Evolutionary conservation across 2,329 filamentous ascomycete genomes (phyloP).

Genomic region (Phialophora expanda): DNA sequence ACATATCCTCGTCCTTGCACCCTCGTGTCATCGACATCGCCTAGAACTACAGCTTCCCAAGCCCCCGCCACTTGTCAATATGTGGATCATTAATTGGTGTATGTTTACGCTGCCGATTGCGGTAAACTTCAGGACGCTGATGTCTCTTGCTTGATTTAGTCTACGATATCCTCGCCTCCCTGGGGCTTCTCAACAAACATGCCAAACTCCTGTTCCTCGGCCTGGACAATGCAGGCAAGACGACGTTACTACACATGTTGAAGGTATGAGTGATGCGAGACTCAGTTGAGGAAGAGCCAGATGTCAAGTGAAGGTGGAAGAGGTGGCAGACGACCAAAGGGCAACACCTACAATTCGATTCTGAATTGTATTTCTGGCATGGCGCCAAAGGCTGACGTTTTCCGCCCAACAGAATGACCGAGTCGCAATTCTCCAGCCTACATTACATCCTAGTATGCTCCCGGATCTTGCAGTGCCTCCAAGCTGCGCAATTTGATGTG

Average conservation of each 20-base stretch:
- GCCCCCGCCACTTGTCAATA: constrained; percentile 46
- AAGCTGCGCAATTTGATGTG: neutral
- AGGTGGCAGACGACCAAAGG: neutral
- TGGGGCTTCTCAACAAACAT: constrained; percentile 93
- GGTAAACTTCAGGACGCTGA: constrained; percentile 13
- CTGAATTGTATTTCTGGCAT: neutral
- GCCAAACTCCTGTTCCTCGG: constrained; percentile 93
- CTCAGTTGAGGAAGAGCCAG: constrained; percentile 8
- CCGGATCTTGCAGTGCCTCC: constrained; percentile 1
- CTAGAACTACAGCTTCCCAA: neutral
- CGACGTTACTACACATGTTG: constrained; percentile 90
- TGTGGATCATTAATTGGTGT: constrained; percentile 99
- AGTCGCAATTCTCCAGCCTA: constrained; percentile 87
- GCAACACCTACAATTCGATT: constrained; percentile 2
- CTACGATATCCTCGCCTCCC: constrained; percentile 85
- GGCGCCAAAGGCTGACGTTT: neutral
- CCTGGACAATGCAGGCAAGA: constrained; percentile 94
- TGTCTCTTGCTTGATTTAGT: constrained; percentile 56
- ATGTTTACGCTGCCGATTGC: constrained; percentile 44
- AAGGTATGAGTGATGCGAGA: constrained; percentile 67
- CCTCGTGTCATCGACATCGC: neutral
- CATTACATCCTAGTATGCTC: constrained; percentile 82
- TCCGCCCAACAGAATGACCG: constrained; percentile 73
- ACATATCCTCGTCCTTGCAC: neutral
- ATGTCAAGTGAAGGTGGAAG: neutral